Conservation (phyloP, 805 yeast genomes). For the Maudiozyma saulgeensis region DNA sequence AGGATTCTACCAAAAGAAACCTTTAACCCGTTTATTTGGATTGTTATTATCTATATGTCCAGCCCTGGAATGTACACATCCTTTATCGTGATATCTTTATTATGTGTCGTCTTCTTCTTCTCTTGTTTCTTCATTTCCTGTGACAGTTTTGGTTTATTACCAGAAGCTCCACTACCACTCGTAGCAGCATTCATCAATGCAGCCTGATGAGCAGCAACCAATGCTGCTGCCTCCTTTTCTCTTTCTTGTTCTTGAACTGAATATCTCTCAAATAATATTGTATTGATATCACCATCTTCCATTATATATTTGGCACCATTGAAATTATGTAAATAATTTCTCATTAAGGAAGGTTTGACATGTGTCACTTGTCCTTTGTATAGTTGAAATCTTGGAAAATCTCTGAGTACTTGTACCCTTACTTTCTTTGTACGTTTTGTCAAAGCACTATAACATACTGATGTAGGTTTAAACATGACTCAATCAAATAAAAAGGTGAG, state of each 20-base stretch:
- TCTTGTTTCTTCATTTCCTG: not conserved
- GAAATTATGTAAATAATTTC: conserved; percentile 58
- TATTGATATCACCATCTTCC: conserved; percentile 15
- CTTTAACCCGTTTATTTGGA: not conserved
- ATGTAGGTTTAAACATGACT: conserved; percentile 23
- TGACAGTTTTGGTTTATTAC: too few relatives aligned
- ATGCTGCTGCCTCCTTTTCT: conserved; percentile 2
- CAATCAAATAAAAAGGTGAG: not conserved
- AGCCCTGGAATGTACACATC: conserved; percentile 25
- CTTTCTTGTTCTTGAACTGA: conserved; percentile 3
- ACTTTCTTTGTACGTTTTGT: conserved; percentile 47
- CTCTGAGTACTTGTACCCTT: conserved; percentile 65
- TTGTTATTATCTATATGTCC: conserved; percentile 9
- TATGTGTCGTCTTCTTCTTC: conserved; percentile 6
- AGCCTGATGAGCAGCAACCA: not conserved
- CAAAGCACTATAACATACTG: conserved; percentile 37
- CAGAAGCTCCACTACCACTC: not conserved
- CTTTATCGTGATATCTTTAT: conserved; percentile 16
- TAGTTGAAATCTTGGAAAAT: conserved; percentile 53
- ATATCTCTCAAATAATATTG: conserved; percentile 7
- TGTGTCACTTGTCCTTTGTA: conserved; percentile 57
- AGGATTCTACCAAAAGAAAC: too few relatives aligned
- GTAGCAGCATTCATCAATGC: not conserved
- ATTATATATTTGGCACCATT: conserved; percentile 69
- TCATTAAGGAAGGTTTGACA: conserved; percentile 76